A percentile compares a stretch with the other conserved stretches of the same genome.
These are phyloP conservation scores for Pseudogymnoascus sp. DNA, from an alignment of 2,329 filamentous ascomycete species.

Conservation along the genomic window DNA sequence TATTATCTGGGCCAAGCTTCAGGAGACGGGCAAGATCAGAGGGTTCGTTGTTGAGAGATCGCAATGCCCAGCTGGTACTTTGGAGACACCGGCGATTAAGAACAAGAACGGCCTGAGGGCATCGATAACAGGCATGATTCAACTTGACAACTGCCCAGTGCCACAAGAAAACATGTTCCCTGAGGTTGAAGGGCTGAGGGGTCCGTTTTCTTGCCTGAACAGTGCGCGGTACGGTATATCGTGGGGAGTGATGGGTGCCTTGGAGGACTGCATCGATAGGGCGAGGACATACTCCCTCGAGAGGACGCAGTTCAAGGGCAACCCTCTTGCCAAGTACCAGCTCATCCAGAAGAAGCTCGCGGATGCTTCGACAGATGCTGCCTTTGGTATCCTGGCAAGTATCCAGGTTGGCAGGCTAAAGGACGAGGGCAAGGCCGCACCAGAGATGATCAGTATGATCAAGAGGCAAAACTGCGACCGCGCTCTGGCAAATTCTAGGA, in stretches of 20 bases:
- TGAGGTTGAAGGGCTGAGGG: constrained; percentile 73
- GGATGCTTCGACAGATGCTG: constrained; percentile 83
- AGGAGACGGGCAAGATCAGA: constrained; percentile 86
- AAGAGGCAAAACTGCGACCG: constrained; percentile 97
- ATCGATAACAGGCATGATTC: constrained; percentile 96
- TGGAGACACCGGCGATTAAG: constrained; percentile 87
- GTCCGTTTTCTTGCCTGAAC: constrained; percentile 92
- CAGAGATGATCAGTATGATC: constrained; percentile 96
- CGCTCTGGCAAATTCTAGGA: constrained; percentile 69
- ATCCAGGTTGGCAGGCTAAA: constrained; percentile 89
- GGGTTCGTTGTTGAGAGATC: constrained; percentile 85
- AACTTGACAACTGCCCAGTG: constrained; percentile 84
- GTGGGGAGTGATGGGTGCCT: constrained; percentile 83
- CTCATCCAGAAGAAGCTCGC: constrained; percentile 96
- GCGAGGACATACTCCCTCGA: constrained; percentile 84
- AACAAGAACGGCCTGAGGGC: constrained; percentile 92
- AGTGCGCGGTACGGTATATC: constrained; percentile 90
- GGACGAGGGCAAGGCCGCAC: constrained; percentile 77
- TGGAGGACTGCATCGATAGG: constrained; percentile 82
- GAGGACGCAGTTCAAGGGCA: constrained; percentile 90
- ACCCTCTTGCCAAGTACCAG: constrained; percentile 92
- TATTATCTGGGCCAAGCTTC: constrained; percentile 86
- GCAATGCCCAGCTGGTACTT: constrained; percentile 75
- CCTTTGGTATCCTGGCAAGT: constrained; percentile 82
- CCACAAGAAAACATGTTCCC: constrained; percentile 91